Evolutionary conservation across 345 rosid species (phyloP), one percentile per base, ranked within the genome.

Genomic region (Carallia brachiata): DNA sequence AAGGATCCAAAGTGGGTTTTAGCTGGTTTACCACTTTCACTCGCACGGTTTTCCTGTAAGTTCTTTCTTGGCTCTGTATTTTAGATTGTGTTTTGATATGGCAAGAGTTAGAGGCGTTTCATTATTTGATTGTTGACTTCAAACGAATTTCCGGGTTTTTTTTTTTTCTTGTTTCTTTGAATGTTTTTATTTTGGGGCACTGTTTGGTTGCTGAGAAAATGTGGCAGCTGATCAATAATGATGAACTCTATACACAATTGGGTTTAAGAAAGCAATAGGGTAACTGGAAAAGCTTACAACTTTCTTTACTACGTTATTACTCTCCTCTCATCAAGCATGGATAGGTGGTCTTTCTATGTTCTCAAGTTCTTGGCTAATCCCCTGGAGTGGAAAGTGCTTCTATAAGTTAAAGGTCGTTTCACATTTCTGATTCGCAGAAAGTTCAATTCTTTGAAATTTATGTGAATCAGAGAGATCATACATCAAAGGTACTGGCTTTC

Each of bases 21-120:
- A 9, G 52, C 67, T 70, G 61, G 39, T 65, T 37, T 50, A 61
- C 13, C 50, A 13, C 50, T 44, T 12, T 44, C 50, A 23, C 60
- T 34, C n/a, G 13, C 50, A 8, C 55, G 52, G 47, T 44, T 57
- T 59, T 53, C 23, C 37, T 67, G 85, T 84, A 70, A 77, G 88
- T 73, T 44, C 44, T 36, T 47, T 77, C 62, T 23, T 50, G 50
- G 50, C 17, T 44, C 50, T 44, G 50, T 44, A 2, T 12, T 44
- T 44, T 44, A 16, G 50, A 12, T 44, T 44, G 16, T 13, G 2
- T 44, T 12, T 13, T 3, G 23, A 13, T 44, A 44, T 44, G 50
- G 50, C 50, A 6, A 36, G 59, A 62, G 31, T 62, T 19, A 18
- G 3, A 23, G 52, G 15, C 39, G n/a, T 65, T 7, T 47, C 5